Percentiles rank a stretch among this genome's conserved stretches.
These are phyloP conservation scores for Thymus mandschuricus DNA, from an alignment of 257 asterid genomes.

Conservation along the genomic window DNA sequence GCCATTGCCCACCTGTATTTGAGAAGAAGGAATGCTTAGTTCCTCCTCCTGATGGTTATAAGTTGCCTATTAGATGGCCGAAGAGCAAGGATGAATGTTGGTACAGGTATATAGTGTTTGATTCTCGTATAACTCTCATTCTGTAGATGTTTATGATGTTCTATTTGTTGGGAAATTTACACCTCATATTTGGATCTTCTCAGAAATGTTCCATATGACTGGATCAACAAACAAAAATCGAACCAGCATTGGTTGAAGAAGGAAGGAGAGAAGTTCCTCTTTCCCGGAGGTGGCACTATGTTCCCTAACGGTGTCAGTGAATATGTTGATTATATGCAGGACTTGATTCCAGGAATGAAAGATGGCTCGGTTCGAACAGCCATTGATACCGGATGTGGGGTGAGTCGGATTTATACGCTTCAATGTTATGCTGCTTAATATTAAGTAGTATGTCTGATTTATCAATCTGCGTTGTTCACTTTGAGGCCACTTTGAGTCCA, in stretches of 20 bases:
- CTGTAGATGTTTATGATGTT: constrained; percentile 4
- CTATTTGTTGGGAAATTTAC: neutral
- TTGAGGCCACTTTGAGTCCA: constrained; percentile 6
- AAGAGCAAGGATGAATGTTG: constrained; percentile 83
- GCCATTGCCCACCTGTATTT: constrained; percentile 81
- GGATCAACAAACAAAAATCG: constrained; percentile 95
- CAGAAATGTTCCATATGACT: constrained; percentile 95
- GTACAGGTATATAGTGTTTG: constrained; percentile 63
- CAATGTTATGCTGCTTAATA: neutral
- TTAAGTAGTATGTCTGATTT: neutral
- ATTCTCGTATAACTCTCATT: neutral
- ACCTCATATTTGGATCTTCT: constrained; percentile 22
- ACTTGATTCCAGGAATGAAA: constrained; percentile 88
- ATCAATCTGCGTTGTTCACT: constrained; percentile 11
- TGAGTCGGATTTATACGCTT: constrained; percentile 44
- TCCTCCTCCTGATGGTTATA: constrained; percentile 84
- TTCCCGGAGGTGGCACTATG: constrained; percentile 99
- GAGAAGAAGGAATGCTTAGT: constrained; percentile 81
- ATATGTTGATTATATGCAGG: constrained; percentile 84
- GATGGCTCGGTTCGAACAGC: constrained; percentile 92
- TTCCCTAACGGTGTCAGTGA: constrained; percentile 89
- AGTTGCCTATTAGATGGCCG: constrained; percentile 79
- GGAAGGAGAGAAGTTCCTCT: constrained; percentile 91
- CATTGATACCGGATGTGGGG: constrained; percentile 99
- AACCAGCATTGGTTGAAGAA: constrained; percentile 95